Evolutionary conservation across 257 asterid genomes (phyloP).

Genomic region (Forsythia suspensa): DNA sequence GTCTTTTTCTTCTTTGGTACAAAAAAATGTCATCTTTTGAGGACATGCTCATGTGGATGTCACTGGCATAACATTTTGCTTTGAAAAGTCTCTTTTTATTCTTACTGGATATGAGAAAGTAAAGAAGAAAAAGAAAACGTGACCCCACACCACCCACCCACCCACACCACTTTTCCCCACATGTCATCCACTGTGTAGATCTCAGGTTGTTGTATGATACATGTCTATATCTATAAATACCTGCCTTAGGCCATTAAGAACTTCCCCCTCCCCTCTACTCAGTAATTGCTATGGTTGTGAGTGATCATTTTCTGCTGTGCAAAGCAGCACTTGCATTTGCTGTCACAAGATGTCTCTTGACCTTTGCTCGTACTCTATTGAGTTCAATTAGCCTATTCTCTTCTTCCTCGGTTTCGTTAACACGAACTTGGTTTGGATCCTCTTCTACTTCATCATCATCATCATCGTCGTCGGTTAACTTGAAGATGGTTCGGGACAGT

Average conservation of each 20-base stretch:
- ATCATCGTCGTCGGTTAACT: slow-evolving; percentile 10
- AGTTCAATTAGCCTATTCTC: slow-evolving; percentile 29
- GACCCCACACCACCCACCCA: slow-evolving; percentile 27
- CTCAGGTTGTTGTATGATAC: background rate
- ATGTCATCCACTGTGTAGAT: slow-evolving; percentile 35
- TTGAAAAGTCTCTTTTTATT: slow-evolving; percentile 39
- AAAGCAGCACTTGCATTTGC: slow-evolving; percentile 59
- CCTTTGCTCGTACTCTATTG: slow-evolving; percentile 38
- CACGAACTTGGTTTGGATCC: slow-evolving; percentile 10
- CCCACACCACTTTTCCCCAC: slow-evolving; percentile 27
- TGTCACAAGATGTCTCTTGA: slow-evolving; percentile 54
- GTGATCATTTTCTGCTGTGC: slow-evolving; percentile 50
- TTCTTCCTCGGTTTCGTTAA: slow-evolving; percentile 9
- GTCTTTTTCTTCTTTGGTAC: background rate
- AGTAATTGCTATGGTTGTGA: slow-evolving; percentile 27
- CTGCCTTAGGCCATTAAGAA: slow-evolving; percentile 6
- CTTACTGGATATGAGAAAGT: slow-evolving; percentile 46
- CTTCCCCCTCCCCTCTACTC: slow-evolving; percentile 37
- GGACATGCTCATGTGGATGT: slow-evolving; percentile 33
- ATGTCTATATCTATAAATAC: slow-evolving; percentile 31
- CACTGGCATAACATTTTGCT: slow-evolving; percentile 38
- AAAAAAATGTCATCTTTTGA: slow-evolving; percentile 30
- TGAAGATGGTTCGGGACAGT: slow-evolving; percentile 35
- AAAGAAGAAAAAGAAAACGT: slow-evolving; percentile 24
- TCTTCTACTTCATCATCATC: slow-evolving; percentile 15